Percentiles rank a stretch among this genome's conserved stretches.
Conservation (phyloP, 352 stramenopile species). For the Bremia lactucae region DNA sequence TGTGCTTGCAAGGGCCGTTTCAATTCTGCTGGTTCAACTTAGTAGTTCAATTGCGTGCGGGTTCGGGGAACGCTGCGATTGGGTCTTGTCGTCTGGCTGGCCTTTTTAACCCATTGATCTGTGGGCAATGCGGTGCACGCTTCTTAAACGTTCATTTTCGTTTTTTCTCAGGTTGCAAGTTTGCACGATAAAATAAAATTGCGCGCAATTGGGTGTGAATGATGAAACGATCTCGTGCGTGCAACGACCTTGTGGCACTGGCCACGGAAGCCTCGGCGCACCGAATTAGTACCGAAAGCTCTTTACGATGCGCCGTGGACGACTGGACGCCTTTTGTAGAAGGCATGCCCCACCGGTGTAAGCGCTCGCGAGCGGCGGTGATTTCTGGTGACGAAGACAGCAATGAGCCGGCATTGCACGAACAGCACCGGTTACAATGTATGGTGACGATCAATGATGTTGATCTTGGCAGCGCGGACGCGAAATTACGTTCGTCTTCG, state of each 20-base stretch:
- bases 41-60: slow-evolving; percentile 20
- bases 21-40: slow-evolving; percentile 22
- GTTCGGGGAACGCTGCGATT: slow-evolving; percentile 9
- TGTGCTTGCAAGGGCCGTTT: slow-evolving; percentile 11
- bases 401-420: slow-evolving; percentile 10
- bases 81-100: slow-evolving; percentile 1
- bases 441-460: slow-evolving; percentile 13
- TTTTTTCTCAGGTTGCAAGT: slow-evolving; percentile 14
- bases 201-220: slow-evolving; percentile 2
- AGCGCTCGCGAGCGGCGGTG: slow-evolving; percentile 16
- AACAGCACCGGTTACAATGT: slow-evolving; percentile 16
- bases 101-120: slow-evolving; percentile 4
- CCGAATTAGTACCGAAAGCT: slow-evolving; percentile 1
- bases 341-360: slow-evolving; percentile 10
- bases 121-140: too few relatives aligned
- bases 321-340: slow-evolving; percentile 11
- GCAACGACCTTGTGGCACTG: slow-evolving; percentile 50
- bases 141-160: slow-evolving; percentile 18
- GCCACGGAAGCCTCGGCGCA: slow-evolving; percentile 15
- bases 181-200: slow-evolving; percentile 1
- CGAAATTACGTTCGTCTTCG: slow-evolving; percentile 7
- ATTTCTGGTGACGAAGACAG: slow-evolving; percentile 5
- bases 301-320: slow-evolving; percentile 1
- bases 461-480: slow-evolving; percentile 2
- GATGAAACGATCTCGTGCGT: slow-evolving; percentile 68